Conservation (phyloP, 2,329 filamentous ascomycete genomes). For the Ophiognomonia clavigignenti-juglandacearum region DNA sequence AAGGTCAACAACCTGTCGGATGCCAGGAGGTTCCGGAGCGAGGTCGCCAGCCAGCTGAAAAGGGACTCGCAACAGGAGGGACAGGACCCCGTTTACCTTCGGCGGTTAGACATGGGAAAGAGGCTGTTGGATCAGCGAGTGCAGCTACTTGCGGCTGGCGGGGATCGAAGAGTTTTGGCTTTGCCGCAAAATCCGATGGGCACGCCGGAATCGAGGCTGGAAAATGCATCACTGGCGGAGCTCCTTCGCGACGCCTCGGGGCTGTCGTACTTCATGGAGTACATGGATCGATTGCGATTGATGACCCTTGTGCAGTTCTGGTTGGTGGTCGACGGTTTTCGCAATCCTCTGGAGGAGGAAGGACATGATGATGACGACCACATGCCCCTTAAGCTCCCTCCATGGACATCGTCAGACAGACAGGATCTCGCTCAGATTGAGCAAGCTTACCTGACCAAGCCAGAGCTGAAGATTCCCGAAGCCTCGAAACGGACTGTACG, state of each 20-base stretch:
- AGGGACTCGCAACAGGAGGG: slow-evolving; percentile 73
- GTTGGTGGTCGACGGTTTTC: slow-evolving; percentile 94
- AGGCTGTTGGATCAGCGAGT: slow-evolving; percentile 86
- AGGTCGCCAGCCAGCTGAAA: slow-evolving; percentile 87
- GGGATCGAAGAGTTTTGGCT: slow-evolving; percentile 38
- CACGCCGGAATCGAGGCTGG: slow-evolving; percentile 54
- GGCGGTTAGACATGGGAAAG: slow-evolving; percentile 88
- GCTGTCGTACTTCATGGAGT: slow-evolving; percentile 98
- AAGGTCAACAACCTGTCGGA: slow-evolving; percentile 90
- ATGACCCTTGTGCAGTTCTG: slow-evolving; percentile 96
- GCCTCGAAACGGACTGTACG: slow-evolving; percentile 66
- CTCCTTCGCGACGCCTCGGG: slow-evolving; percentile 87
- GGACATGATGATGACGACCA: slow-evolving; percentile 68
- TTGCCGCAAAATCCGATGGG: slow-evolving; percentile 20
- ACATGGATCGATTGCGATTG: slow-evolving; percentile 86
- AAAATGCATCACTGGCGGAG: slow-evolving; percentile 74
- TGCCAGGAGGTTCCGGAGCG: slow-evolving; percentile 84
- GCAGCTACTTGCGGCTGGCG: slow-evolving; percentile 68
- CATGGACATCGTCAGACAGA: slow-evolving; percentile 80
- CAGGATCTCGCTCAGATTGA: slow-evolving; percentile 87
- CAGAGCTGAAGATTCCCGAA: slow-evolving; percentile 73
- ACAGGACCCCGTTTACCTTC: slow-evolving; percentile 81
- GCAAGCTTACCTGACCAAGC: slow-evolving; percentile 78
- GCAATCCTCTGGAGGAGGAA: slow-evolving; percentile 84
- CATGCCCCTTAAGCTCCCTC: slow-evolving; percentile 53